A percentile compares a stretch with the other conserved stretches of the same genome.
These are phyloP conservation scores for Leptomonas seymouri DNA, from an alignment of 208 protist species.

Conservation along the genomic window DNA sequence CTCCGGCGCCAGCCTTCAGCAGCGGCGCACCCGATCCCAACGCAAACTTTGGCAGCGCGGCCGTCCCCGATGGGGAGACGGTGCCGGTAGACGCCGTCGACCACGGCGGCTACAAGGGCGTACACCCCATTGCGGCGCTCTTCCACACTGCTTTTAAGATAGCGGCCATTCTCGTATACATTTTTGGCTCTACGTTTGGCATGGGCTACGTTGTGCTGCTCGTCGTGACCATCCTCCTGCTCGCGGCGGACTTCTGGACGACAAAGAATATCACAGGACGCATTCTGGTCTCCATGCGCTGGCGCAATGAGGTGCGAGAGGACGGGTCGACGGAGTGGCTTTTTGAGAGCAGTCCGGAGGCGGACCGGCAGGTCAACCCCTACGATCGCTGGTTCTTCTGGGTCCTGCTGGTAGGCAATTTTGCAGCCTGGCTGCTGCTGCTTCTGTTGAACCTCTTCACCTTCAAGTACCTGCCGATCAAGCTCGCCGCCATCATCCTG, in stretches of 20 bases:
- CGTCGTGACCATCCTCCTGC: constrained; percentile 87
- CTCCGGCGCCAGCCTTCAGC: constrained; percentile 9
- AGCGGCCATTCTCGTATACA: constrained; percentile 78
- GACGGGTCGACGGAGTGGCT: constrained; percentile 93
- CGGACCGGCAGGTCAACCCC: constrained; percentile 62
- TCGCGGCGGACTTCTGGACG: constrained; percentile 95
- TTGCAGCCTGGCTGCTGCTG: constrained; percentile 61
- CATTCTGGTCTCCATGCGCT: constrained; percentile 92
- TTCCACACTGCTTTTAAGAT: constrained; percentile 92
- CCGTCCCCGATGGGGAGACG: constrained; percentile 13
- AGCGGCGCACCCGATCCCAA: neutral
- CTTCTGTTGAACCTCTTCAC: constrained; percentile 79
- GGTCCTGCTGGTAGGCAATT: constrained; percentile 52
- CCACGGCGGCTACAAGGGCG: constrained; percentile 73
- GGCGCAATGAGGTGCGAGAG: constrained; percentile 95
- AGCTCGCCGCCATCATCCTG: constrained; percentile 58
- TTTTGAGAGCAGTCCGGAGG: constrained; percentile 90
- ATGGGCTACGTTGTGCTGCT: constrained; percentile 79
- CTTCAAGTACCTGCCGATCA: constrained; percentile 63
- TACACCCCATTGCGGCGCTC: constrained; percentile 79
- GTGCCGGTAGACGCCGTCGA: constrained; percentile 18
- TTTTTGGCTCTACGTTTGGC: constrained; percentile 68
- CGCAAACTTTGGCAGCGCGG: neutral
- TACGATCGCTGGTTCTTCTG: constrained; percentile 92
- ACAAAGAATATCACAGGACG: constrained; percentile 96